Percentiles rank a stretch among this genome's conserved stretches.
These are phyloP conservation scores for Claviceps maximensis DNA, from an alignment of 2,329 filamentous ascomycete species.

Conservation along the genomic window DNA sequence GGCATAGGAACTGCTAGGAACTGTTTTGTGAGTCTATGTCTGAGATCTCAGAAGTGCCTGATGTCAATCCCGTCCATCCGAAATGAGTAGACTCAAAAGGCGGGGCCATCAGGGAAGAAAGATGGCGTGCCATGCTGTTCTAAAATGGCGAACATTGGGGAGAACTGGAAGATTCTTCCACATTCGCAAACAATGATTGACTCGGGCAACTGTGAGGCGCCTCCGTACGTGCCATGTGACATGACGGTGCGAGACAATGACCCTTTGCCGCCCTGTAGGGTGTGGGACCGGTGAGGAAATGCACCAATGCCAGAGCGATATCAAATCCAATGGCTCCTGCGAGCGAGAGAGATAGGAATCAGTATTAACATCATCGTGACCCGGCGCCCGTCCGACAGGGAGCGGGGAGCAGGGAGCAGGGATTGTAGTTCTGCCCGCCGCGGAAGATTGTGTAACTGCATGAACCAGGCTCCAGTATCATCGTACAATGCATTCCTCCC, in stretches of 20 bases:
- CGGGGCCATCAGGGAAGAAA: not conserved
- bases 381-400: not conserved
- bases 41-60: not conserved
- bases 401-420: not conserved
- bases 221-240: conserved; percentile 4
- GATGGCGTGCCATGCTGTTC: not conserved
- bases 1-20: not conserved
- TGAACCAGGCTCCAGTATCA: not conserved
- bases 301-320: conserved; percentile 7
- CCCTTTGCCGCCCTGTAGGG: not conserved
- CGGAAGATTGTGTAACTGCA: not conserved
- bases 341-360: not conserved
- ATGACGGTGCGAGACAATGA: conserved; percentile 4
- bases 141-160: not conserved
- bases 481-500: not conserved
- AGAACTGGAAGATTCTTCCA: not conserved
- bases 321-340: conserved; percentile 1
- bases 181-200: not conserved
- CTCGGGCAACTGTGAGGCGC: not conserved
- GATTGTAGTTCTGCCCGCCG: not conserved
- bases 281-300: conserved; percentile 13
- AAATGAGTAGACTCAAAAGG: not conserved
- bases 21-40: not conserved
- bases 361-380: not conserved
- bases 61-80: not conserved